Evolutionary conservation across 1,284 basidiomycete genomes (phyloP).

Genomic region (Nidula niveotomentosa): DNA sequence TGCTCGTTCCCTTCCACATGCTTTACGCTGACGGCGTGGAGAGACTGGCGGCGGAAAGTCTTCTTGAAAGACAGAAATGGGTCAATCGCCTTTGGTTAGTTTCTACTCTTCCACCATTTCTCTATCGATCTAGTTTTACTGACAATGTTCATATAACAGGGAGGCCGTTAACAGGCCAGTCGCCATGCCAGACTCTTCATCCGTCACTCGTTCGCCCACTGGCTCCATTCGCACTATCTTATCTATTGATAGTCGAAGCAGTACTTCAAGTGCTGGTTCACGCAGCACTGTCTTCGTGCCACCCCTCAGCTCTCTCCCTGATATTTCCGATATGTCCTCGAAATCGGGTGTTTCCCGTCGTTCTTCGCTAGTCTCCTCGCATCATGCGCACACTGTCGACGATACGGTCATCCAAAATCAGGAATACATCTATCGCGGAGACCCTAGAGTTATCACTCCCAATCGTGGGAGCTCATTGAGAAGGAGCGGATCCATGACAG

Average conservation of each 20-base stretch:
- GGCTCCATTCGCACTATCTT: constrained; percentile 72
- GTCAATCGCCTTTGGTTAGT: constrained; percentile 80
- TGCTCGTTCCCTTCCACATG: constrained; percentile 85
- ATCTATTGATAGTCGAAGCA: constrained; percentile 47
- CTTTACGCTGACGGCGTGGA: constrained; percentile 87
- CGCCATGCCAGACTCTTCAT: constrained; percentile 32
- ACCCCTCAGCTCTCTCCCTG: constrained; percentile 62
- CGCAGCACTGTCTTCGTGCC: constrained; percentile 73
- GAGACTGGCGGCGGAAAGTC: constrained; percentile 79
- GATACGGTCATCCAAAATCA: constrained; percentile 64
- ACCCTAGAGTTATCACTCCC: constrained; percentile 66
- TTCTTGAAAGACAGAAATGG: constrained; percentile 84
- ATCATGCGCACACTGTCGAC: constrained; percentile 64
- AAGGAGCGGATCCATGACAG: constrained; percentile 74
- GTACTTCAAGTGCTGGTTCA: constrained; percentile 44
- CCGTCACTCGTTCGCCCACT: constrained; percentile 59
- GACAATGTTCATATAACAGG: constrained; percentile 37
- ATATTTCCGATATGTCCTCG: constrained; percentile 53
- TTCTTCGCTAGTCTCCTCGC: constrained; percentile 51
- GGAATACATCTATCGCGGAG: constrained; percentile 66
- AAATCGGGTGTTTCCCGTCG: constrained; percentile 33
- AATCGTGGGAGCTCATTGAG: constrained; percentile 52
- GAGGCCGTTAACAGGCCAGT: constrained; percentile 56
- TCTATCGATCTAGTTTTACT: constrained; percentile 4
- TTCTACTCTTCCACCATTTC: constrained; percentile 5